Base-by-base conservation (phyloP, 2,329 filamentous ascomycete genomes). In the Colletotrichum tropicale region DNA sequence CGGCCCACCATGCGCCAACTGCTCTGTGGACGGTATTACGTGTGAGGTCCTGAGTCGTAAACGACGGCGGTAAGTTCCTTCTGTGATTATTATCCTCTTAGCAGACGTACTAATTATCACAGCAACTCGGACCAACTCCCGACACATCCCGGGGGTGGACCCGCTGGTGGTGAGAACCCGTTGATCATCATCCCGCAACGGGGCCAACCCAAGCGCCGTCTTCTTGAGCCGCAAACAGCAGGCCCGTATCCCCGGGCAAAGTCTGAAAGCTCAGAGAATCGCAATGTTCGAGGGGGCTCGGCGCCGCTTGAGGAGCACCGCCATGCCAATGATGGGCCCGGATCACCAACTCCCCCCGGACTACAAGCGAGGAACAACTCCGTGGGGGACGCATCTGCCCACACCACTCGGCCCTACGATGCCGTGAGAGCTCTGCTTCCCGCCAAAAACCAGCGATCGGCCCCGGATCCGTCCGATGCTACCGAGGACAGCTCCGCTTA, bases 1-100 rank as follows among this genome's bases (percentile, higher is more conserved):
- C 3, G 80, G 80, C 2, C 74, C 64, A 5, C 79, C 80, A 2
- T 81, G 80, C 68, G 76, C 76, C 36, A 81, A 81, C 55, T 81
- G 80, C 36, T 61, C 78, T 3, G 60, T 77, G 8, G 79, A 80
- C 18, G 76, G 78, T 5, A 66, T 78, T 8, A 30, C 52, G 6
- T 80, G 80, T 15, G 74, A 79, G 74, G 70, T 79, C 5, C 61
- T 66, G 21, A 61, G 64, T 55, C 71, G 66, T 21, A 77, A 78
- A 34, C 36, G 68, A 43, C 61, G 55, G 16, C 67, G 71, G 67
- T 74, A 58, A 60, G 71, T 71, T 36, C 28, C 16, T 43, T 26
- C 2, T 6, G 16, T n/a, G 43, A 8, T 34, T 12, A 32, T 9
- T 52, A 5, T 12, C 6, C 21, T 24, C 32, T n/a, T 8, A 60